A percentile compares a stretch with the other conserved stretches of the same genome.
Evolutionary conservation across 768 basidiomycete species (phyloP).

Genomic region (Suillus sp.): DNA sequence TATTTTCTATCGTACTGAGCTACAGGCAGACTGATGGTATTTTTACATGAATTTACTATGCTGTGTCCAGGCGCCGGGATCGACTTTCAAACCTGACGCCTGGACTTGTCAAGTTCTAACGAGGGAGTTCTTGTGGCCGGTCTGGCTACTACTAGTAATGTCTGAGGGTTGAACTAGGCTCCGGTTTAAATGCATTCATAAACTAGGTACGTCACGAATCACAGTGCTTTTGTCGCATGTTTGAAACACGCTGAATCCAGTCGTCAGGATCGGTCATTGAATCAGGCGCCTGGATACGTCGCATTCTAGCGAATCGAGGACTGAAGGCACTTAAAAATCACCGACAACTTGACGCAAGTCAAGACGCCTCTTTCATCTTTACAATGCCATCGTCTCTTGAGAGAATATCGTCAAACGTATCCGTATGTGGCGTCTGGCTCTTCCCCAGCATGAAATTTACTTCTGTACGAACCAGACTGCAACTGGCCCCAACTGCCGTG

Average conservation of each 20-base stretch:
- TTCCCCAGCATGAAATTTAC: neutral
- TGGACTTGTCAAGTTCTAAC: no score
- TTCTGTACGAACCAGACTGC: no score
- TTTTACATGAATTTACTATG: no score
- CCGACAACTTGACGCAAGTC: neutral
- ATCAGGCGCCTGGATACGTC: neutral
- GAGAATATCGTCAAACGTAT: neutral
- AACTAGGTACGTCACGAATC: no score
- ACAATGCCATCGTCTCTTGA: neutral
- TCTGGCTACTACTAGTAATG: no score
- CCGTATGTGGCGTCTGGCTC: neutral
- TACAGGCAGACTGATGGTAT: no score
- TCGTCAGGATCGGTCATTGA: neutral
- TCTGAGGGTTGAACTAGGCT: no score
- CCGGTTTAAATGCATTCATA: no score
- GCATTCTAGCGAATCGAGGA: neutral
- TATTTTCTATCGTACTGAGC: no score
- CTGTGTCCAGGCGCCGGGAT: no score
- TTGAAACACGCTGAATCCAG: neutral
- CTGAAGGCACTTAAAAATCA: neutral
- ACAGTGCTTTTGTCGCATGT: neutral
- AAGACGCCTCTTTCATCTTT: neutral
- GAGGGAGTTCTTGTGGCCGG: no score
- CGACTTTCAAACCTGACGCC: no score
- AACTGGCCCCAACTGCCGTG: neutral